phyloP scores from a whole-genome alignment of 129 eudicot genomes.

The Arctium minus region DNA sequence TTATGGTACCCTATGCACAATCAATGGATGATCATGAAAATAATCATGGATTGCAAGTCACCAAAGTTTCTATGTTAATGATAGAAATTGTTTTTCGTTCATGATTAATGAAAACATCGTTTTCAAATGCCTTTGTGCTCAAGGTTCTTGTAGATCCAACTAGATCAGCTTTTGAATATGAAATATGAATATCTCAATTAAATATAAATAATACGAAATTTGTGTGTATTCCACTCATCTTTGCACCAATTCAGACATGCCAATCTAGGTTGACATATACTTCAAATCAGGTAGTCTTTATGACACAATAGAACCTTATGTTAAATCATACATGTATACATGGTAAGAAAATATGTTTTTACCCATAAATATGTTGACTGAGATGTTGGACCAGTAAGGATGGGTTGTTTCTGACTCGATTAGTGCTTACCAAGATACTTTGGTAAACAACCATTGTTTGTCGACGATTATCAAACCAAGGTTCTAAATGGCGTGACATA shows the following conservation, averaged over 20 bases:
- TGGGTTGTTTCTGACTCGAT: not conserved
- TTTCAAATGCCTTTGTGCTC: not conserved
- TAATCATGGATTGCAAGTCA: slow-evolving; percentile 1
- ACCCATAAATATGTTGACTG: not conserved
- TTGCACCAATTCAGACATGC: not conserved
- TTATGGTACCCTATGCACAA: slow-evolving; percentile 9
- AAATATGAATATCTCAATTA: not conserved
- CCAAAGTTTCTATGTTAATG: not conserved
- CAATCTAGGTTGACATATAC: not conserved
- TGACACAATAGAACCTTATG: too few relatives aligned
- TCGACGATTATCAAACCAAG: not conserved
- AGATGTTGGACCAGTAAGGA: too few relatives aligned
- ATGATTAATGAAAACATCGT: slow-evolving; percentile 2
- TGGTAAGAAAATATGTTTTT: not conserved
- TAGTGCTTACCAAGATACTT: not conserved
- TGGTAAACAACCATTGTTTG: not conserved
- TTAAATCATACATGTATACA: too few relatives aligned
- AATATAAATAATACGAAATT: not conserved
- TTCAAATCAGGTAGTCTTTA: not conserved
- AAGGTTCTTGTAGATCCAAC: not conserved
- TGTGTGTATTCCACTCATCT: not conserved
- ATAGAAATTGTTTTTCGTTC: slow-evolving; percentile 6
- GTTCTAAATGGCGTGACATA: too few relatives aligned
- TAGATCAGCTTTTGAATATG: not conserved
- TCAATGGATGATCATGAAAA: not conserved